phyloP scores from a whole-genome alignment of 1,284 basidiomycete species.

The Apiotrichum domesticum region DNA sequence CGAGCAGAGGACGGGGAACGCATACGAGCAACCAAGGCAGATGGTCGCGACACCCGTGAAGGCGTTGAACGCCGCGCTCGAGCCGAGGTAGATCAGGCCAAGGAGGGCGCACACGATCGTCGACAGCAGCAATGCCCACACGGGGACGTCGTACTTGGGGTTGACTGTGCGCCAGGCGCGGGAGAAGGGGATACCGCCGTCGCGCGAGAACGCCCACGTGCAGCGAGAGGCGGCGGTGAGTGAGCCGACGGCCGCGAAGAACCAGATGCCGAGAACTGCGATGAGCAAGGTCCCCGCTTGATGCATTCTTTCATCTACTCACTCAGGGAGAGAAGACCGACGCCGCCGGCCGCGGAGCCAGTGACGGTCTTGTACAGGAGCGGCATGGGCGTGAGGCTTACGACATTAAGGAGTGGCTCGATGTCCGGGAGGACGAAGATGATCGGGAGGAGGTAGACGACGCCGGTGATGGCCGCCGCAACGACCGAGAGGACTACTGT shows the following conservation, averaged over 20 bases:
- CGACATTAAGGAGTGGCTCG: slow-evolving; percentile 40
- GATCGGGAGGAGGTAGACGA: slow-evolving; percentile 48
- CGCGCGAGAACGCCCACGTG: slow-evolving; percentile 42
- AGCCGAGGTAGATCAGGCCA: slow-evolving; percentile 44
- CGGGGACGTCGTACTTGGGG: slow-evolving; percentile 41
- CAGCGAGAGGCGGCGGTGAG: slow-evolving; percentile 35
- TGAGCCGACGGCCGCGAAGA: slow-evolving; percentile 49
- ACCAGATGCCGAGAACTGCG: slow-evolving; percentile 48
- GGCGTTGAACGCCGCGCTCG: slow-evolving; percentile 43
- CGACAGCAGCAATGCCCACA: slow-evolving; percentile 45
- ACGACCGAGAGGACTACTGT: slow-evolving; percentile 42
- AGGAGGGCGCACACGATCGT: slow-evolving; percentile 47
- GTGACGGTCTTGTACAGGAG: slow-evolving; percentile 49
- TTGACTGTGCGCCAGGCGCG: slow-evolving; percentile 40
- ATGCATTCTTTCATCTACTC: slow-evolving; percentile 3
- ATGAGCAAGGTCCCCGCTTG: neutral
- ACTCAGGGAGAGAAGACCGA: slow-evolving; percentile 49
- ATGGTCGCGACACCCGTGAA: slow-evolving; percentile 42
- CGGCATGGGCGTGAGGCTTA: slow-evolving; percentile 49
- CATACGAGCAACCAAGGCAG: slow-evolving; percentile 41
- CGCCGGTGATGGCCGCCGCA: slow-evolving; percentile 48
- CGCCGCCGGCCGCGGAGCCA: slow-evolving; percentile 45
- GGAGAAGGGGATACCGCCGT: slow-evolving; percentile 47
- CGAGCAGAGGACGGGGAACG: slow-evolving; percentile 45
- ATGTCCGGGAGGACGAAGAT: slow-evolving; percentile 48